Evolutionary conservation across 192 early-diverging fungal genomes (phyloP).

Genomic region (Umbelopsis sp.): DNA sequence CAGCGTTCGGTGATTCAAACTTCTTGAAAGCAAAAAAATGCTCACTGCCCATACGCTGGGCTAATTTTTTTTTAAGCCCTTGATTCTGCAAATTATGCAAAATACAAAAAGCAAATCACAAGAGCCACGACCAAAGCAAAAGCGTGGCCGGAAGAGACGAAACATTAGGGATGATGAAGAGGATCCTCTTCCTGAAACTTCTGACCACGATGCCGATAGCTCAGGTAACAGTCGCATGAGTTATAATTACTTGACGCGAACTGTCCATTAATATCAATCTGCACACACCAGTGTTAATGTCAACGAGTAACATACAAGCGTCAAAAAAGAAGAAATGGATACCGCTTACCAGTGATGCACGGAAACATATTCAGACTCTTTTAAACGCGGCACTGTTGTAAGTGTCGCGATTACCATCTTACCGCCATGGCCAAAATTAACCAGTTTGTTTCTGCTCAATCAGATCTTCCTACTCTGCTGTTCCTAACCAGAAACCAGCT

Average conservation of each 20-base stretch:
- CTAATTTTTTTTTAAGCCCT: neutral
- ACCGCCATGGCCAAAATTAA: no score
- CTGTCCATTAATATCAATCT: neutral
- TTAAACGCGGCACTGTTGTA: slow-evolving; percentile 5
- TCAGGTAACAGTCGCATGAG: neutral
- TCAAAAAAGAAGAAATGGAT: slow-evolving; percentile 16
- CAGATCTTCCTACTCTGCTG: neutral
- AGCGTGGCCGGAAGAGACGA: neutral
- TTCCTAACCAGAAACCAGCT: neutral
- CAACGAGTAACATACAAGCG: neutral
- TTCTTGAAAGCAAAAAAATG: no score
- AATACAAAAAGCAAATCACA: neutral
- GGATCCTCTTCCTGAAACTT: neutral
- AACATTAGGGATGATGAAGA: slow-evolving; percentile 12
- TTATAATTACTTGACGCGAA: neutral
- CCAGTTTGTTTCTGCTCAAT: neutral
- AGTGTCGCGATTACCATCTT: neutral
- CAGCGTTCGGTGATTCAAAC: slow-evolving; percentile 6
- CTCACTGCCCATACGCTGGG: no score
- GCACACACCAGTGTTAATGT: neutral
- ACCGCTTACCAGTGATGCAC: slow-evolving; percentile 7
- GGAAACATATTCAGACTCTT: slow-evolving; percentile 14
- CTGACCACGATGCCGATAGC: slow-evolving; percentile 4
- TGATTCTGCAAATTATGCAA: neutral
- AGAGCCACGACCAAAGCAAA: slow-evolving; percentile 13